These are phyloP conservation scores for Kwoniella heveanensis DNA, from an alignment of 768 basidiomycete genomes.

Conservation along the genomic window DNA sequence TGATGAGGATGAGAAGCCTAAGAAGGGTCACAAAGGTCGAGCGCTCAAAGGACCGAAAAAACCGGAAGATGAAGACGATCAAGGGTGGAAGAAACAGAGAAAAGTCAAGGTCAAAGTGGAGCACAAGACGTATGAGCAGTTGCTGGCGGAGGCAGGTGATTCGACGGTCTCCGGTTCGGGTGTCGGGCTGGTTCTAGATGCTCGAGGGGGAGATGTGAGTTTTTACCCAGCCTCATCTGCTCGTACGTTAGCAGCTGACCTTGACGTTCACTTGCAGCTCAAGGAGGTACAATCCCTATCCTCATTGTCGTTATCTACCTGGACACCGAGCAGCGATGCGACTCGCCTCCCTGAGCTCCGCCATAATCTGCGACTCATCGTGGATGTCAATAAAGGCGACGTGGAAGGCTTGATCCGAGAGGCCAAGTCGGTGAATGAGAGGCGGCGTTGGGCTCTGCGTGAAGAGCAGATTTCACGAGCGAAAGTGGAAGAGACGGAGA, in stretches of 20 bases:
- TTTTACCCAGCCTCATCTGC: background rate
- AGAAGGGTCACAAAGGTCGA: constrained; percentile 28
- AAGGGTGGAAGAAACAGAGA: constrained; percentile 77
- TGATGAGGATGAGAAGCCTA: constrained; percentile 50
- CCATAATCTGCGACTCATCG: constrained; percentile 87
- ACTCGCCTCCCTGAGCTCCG: constrained; percentile 94
- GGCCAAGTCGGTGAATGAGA: constrained; percentile 77
- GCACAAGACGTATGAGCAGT: constrained; percentile 97
- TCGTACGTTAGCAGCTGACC: background rate
- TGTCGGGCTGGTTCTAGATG: constrained; percentile 88
- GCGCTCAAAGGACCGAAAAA: constrained; percentile 36
- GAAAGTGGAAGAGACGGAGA: constrained; percentile 73
- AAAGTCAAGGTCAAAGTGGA: constrained; percentile 81
- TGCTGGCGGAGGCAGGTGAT: constrained; percentile 81
- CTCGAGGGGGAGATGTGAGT: constrained; percentile 85
- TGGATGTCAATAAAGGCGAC: constrained; percentile 77
- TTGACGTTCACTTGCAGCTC: constrained; percentile 61
- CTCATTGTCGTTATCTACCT: constrained; percentile 68
- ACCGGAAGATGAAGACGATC: constrained; percentile 62
- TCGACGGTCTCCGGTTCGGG: constrained; percentile 57
- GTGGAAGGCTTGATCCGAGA: constrained; percentile 87
- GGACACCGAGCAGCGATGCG: constrained; percentile 84
- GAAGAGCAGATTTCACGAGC: constrained; percentile 74
- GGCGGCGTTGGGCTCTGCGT: constrained; percentile 68
- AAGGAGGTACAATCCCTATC: constrained; percentile 83